phyloP scores from a whole-genome alignment of 2,329 filamentous ascomycete species.

The Claviceps paspali region DNA sequence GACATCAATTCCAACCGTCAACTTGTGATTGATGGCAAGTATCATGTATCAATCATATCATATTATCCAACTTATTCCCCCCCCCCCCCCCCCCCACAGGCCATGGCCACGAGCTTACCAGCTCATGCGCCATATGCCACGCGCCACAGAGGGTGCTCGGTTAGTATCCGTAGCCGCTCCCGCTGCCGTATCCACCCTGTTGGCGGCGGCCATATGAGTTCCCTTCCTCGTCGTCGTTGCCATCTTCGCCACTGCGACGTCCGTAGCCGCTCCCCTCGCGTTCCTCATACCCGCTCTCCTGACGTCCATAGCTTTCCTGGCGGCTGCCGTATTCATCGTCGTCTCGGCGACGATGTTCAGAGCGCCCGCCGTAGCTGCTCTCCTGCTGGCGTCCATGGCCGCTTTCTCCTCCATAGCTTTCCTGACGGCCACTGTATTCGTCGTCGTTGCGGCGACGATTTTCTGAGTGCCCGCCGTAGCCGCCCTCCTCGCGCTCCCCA shows the following conservation, averaged over 20 bases:
- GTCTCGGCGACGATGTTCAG: no score
- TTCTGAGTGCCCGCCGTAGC: slow-evolving; percentile 8
- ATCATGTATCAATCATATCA: no score
- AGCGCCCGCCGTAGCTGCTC: slow-evolving; percentile 12
- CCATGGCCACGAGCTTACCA: no score
- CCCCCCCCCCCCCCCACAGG: no score
- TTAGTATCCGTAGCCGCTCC: slow-evolving; percentile 7
- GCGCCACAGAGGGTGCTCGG: background rate
- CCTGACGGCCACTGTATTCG: slow-evolving; percentile 10
- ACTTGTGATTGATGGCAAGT: no score
- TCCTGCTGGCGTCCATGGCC: no score
- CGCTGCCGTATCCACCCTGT: slow-evolving; percentile 6
- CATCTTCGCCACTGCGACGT: slow-evolving; percentile 7
- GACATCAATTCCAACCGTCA: no score
- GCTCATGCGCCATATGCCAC: background rate
- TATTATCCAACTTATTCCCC: no score
- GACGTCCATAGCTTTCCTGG: slow-evolving; percentile 15
- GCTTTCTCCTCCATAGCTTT: slow-evolving; percentile 10
- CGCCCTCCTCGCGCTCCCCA: slow-evolving; percentile 8
- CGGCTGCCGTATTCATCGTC: no score
- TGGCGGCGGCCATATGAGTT: no score
- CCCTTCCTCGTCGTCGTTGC: slow-evolving; percentile 4
- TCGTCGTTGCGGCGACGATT: slow-evolving; percentile 3
- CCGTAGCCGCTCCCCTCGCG: slow-evolving; percentile 3
- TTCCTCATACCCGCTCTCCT: slow-evolving; percentile 6